Evolutionary conservation across 352 stramenopile genomes (phyloP).

Genomic region (Pythium plurisporium): DNA sequence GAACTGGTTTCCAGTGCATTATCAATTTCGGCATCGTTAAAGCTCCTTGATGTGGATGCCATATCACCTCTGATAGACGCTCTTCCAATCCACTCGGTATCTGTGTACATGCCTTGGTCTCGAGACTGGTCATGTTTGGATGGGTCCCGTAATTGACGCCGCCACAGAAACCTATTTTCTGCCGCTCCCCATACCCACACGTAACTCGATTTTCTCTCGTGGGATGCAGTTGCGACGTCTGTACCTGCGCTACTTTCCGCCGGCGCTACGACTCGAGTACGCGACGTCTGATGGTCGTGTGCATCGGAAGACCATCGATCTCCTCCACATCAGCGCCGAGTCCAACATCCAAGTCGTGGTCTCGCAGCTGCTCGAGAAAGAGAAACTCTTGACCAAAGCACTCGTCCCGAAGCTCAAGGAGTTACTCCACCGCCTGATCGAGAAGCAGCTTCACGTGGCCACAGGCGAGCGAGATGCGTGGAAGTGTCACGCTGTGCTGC

Average conservation of each 20-base stretch:
- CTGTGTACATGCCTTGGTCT: too few species aligned
- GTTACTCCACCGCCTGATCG: constrained; percentile 63
- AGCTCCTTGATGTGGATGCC: too few species aligned
- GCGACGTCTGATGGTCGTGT: constrained; percentile 36
- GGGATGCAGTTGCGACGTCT: constrained; percentile 61
- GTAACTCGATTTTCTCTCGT: neutral
- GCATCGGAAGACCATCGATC: constrained; percentile 53
- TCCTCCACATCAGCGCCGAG: constrained; percentile 62
- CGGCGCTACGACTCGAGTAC: constrained; percentile 63
- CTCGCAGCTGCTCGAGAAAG: constrained; percentile 47
- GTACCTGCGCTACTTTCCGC: constrained; percentile 72
- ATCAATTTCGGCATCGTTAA: too few species aligned
- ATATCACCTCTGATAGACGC: too few species aligned
- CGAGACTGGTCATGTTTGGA: too few species aligned
- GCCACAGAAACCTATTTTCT: constrained; percentile 1
- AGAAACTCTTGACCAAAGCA: constrained; percentile 50
- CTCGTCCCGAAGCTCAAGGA: constrained; percentile 43
- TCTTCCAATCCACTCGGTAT: too few species aligned
- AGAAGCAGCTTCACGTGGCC: constrained; percentile 52
- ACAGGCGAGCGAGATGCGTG: constrained; percentile 25
- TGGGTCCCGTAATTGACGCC: too few species aligned
- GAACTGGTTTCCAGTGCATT: too few species aligned
- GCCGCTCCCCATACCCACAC: neutral
- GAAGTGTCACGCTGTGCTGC: constrained; percentile 34
- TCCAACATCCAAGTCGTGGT: constrained; percentile 55